phyloP scores from a whole-genome alignment of 2,329 filamentous ascomycete species.

The Diplocarpon mali region DNA sequence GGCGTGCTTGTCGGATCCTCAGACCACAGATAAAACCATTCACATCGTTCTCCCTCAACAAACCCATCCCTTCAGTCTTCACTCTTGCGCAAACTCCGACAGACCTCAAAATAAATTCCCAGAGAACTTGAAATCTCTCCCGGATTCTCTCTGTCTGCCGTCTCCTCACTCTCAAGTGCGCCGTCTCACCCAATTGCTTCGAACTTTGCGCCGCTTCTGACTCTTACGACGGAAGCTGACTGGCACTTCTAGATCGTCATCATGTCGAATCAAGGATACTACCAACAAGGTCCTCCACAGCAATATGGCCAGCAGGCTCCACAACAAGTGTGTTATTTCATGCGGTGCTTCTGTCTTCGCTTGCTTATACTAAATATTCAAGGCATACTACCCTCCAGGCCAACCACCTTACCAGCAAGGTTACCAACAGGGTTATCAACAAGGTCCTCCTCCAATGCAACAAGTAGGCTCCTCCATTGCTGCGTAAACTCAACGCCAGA shows the following conservation, averaged over 20 bases:
- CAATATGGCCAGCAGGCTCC: not conserved
- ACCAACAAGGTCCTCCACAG: constrained; percentile 19
- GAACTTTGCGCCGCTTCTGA: not conserved
- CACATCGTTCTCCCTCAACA: too few species aligned
- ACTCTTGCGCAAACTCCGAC: too few species aligned
- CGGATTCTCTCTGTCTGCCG: not conserved
- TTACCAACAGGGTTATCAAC: not conserved
- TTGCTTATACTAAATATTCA: too few species aligned
- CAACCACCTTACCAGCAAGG: not conserved
- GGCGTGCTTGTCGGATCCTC: constrained; percentile 2
- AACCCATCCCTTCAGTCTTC: too few species aligned
- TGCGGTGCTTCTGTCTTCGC: too few species aligned
- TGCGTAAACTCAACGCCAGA: not conserved
- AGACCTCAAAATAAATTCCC: too few species aligned
- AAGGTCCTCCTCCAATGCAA: not conserved
- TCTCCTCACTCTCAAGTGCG: not conserved
- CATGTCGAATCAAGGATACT: constrained; percentile 30
- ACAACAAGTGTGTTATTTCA: too few species aligned
- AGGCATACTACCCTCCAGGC: not conserved
- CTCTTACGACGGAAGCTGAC: constrained; percentile 4
- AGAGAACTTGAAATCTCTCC: not conserved
- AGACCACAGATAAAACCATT: too few species aligned
- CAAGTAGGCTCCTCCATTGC: not conserved
- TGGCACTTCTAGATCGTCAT: constrained; percentile 2
- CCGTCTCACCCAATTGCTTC: not conserved